Evolutionary conservation across 495 filamentous ascomycete species (phyloP), one percentile per base, ranked within the genome.

Genomic region (Lasiosphaeria hispida): DNA sequence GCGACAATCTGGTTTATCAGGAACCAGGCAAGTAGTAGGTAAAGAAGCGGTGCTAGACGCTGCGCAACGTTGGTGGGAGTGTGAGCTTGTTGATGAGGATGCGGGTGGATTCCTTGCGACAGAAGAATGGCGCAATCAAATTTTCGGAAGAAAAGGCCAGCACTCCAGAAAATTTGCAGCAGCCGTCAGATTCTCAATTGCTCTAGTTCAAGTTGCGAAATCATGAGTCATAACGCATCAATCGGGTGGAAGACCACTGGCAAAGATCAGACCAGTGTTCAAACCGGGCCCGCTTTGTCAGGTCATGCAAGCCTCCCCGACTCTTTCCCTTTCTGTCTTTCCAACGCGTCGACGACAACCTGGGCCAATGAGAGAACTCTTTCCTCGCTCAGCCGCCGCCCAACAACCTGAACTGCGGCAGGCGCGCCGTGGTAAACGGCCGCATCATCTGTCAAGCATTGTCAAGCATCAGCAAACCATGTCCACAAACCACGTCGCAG

Each of bases 361-460:
- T 67, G 53, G 1, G 65, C 71, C 55, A 76, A 65, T 4, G 66
- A 59, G 61, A 74, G 42, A 0, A 65, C 61, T 55, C 53, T 64
- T 55, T 76, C 73, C 47, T 76, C 73, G 34, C 55, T 65, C 43
- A 74, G 50, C 18, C 63, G 62, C 11, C 68, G 35, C 3, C 70
- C 69, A 34, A 76, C 69, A 14, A 76, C 40, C 61, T 74, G 72
- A 3, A 76, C 63, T 0, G 66, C 73, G 19, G 68, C 67, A 1
- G 72, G 72, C 4, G 69, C 69, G 10, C 70, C 70, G 53, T 74
- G 67, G 43, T 73, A 72, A 4, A 57, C 61, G 37, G 63, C 61
- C 0, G 70, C 53, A 53, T 75, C 68, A 61, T 75, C 66, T 79
- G 71, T 15, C 63, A 11, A 15, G 65, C 60, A 53, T 57, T 67